These are phyloP conservation scores for Leccinum uliginosum DNA, from an alignment of 768 basidiomycete genomes.

Conservation along the genomic window DNA sequence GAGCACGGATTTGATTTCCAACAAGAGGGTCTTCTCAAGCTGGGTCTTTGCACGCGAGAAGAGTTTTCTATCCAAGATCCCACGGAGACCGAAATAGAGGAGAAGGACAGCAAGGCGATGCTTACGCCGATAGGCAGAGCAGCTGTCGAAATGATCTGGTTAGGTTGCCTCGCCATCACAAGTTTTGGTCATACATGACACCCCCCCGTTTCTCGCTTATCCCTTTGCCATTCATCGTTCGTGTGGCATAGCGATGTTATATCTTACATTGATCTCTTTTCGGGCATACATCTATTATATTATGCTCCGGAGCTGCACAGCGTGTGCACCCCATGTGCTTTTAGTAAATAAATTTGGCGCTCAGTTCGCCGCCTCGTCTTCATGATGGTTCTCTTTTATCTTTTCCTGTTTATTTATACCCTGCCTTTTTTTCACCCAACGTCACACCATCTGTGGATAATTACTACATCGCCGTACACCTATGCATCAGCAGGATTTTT, in stretches of 20 bases:
- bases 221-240: neutral
- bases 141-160: slow-evolving; percentile 51
- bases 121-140: slow-evolving; percentile 47
- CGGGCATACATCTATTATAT: neutral
- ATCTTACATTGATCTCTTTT: slow-evolving; percentile 1
- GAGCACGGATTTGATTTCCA: slow-evolving; percentile 72
- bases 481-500: slow-evolving; percentile 23
- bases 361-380: neutral
- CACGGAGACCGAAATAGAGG: slow-evolving; percentile 37
- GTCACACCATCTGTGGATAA: neutral
- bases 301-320: too few species aligned
- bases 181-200: slow-evolving; percentile 32
- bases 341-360: neutral
- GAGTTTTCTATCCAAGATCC: slow-evolving; percentile 8
- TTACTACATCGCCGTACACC: slow-evolving; percentile 5
- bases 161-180: slow-evolving; percentile 48
- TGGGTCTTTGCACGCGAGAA: slow-evolving; percentile 56
- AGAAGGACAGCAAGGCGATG: slow-evolving; percentile 37
- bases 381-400: neutral
- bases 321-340: too few species aligned
- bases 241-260: slow-evolving; percentile 12
- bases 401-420: slow-evolving; percentile 4
- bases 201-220: neutral
- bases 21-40: slow-evolving; percentile 71
- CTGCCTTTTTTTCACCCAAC: neutral